Base-by-base conservation (phyloP, 805 yeast species). In the Metschnikowia shivogae region DNA sequence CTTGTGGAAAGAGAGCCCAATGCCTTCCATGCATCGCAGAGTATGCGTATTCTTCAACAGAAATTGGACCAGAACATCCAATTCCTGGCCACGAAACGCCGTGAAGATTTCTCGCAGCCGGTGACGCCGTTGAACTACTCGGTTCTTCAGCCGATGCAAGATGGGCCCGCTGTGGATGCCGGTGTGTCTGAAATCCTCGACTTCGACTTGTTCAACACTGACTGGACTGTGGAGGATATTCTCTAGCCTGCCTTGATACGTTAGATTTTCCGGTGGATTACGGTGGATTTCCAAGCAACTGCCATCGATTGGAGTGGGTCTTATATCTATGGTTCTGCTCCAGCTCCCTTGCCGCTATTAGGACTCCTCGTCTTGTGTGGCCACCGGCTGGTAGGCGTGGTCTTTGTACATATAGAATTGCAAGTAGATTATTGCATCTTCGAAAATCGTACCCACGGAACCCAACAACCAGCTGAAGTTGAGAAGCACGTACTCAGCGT, bases 381-480 rank as follows among this genome's bases (percentile, higher is more conserved):
- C 22, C 42, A 31, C 35, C 20, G 29, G 42, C 36, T 39, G 42
- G 35, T 31, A 31, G 14, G 31, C 36, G 51, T 57, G 54, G 48
- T 68, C 71, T 45, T 65, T 69, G 65, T 86, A 86, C 47, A 78
- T 61, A 59, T 80, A 80, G 59, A 86, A 86, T 62, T 86, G 93
- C 39, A 73, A 59, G 53, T 84, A 80, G 42, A 86, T 86, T 37
- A 82, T 56, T 26, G 70, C 53, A 62, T 86, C 95, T 65, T 86
- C 89, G 40, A 78, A 65, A 34, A 86, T 80, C 8, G 95, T 86
- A 22, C 93, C 92, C 46, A 85, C 64, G 1, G 89, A 81, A 2
- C 95, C 95, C 52, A 86, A 60, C 52, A 86, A 69, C 95, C 95
- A 86, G 48, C 89, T 80, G 50, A 82, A 57, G 64, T 86, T 85